phyloP scores from a whole-genome alignment of 1,139 yeast species.

The Candida labiduridarum region DNA sequence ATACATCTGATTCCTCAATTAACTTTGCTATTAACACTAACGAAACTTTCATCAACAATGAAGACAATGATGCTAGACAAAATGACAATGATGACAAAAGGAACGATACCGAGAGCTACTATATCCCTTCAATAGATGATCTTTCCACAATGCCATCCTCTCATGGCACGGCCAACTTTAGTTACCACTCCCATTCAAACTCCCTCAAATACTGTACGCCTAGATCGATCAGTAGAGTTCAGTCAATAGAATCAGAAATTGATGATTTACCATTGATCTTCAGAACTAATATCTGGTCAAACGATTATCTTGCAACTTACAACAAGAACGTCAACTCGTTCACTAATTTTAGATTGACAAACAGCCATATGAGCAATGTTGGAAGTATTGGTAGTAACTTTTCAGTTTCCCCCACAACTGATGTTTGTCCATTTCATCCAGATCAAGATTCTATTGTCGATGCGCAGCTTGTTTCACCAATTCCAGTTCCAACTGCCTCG shows the following conservation, averaged over 20 bases:
- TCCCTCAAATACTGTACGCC: conserved; percentile 18
- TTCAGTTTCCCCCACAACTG: not conserved
- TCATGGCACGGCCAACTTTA: not conserved
- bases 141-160: conserved; percentile 5
- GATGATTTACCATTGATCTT: conserved; percentile 16
- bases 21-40: not conserved
- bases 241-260: conserved; percentile 20
- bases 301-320: conserved; percentile 1
- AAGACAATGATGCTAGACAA: not conserved
- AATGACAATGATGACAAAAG: not conserved
- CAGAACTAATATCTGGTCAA: conserved; percentile 28
- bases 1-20: conserved; percentile 1
- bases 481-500: not conserved
- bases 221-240: conserved; percentile 24
- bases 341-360: conserved; percentile 1
- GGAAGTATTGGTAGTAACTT: not conserved
- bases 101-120: conserved; percentile 4
- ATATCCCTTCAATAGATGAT: conserved; percentile 13
- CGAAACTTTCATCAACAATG: not conserved
- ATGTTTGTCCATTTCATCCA: not conserved
- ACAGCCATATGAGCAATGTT: not conserved
- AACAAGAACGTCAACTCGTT: conserved; percentile 3
- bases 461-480: not conserved
- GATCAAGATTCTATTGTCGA: not conserved
- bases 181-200: not conserved